Base-by-base conservation (phyloP, 768 basidiomycete species). In the Scleroderma bovista region DNA sequence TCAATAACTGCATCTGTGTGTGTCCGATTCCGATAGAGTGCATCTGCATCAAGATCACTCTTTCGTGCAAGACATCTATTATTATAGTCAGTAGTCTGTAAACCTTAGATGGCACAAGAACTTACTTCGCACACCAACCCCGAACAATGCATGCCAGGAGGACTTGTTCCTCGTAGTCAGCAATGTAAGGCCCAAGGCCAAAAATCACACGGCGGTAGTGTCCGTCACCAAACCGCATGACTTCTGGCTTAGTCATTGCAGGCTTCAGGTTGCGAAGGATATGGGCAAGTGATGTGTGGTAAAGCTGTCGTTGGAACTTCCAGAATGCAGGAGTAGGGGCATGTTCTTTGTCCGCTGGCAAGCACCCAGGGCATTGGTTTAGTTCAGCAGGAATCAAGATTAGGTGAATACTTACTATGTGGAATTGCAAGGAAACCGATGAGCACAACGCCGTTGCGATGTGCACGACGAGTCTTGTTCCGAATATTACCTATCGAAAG, bases 141-240 rank as follows among this genome's bases (percentile, higher is more conserved):
- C 60, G 58, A 0, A 73, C 58, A 24, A 71, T 57, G 33, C 69
- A 62, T 1, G 65, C 56, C 0, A 72, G 46, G 0, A 69, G 39
- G 0, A 53, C 65, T 48, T 72, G 69, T 48, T 74, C 69, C 1
- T 68, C 69, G 44, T 73, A 72, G 44, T 72, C 66, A 0, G 67
- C 66, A 46, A 73, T 72, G 24, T 70, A 69, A 2, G 69, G 62
- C 0, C 67, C 68, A 9, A 75, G 47, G 1, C 60, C 60, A 57
- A 63, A 72, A 3, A 70, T 57, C 0, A 49, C 59, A 6, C 55
- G 42, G 1, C 50, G 56, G 44, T 51, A 70, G 44, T 69, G 59
- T 0, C 68, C 60, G 56, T 74, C 70, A 1, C 47, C 52, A 29
- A 29, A 29, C 26, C 42, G 36, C 0, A 53, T 42, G 7, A 73